Evolutionary conservation across 2,329 filamentous ascomycete species (phyloP), one percentile per base, ranked within the genome.

Genomic region (Trichoderma cornu-damae): DNA sequence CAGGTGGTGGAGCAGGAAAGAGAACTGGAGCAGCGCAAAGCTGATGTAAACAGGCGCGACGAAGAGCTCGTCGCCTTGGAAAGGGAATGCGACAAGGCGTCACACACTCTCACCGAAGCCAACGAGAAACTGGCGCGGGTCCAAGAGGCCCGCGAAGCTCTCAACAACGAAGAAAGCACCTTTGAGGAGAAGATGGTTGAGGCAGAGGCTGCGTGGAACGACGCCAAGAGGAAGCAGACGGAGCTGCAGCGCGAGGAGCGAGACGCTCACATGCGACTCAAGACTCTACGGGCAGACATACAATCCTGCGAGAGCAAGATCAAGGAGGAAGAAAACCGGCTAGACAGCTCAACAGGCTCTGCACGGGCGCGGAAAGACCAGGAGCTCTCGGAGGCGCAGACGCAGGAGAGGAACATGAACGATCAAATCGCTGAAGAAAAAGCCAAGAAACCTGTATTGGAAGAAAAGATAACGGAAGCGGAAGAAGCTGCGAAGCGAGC

Each of bases 1-100:
- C 89, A 95, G 67, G 91, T 97, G 1, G 82, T 85, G 48, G 85
- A 90, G 57, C 80, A 89, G 69, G 93, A 97, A 70, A 73, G 70
- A 34, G 66, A 73, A 3, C 67, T 86, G 0, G 68, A 71, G 30
- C 65, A 68, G 9, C 68, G 67, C 22, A 72, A 67, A 20, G 60
- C 61, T 7, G 67, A 69, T 4, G 58, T 74, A 7, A 57, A 42
- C 7, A 62, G 57, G 43, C 65, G 67, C 22, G 64, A 65, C 1
- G 18, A 63, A 16, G 59, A 59, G 16, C 69, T 75, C 22, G 43
- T 53, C 6, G 61, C 70, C 18, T 61, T 65, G 14, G 65, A 73
- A 53, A 28, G 62, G 16, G 56, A 64, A 3, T 66, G 70, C 42
- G 65, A 69, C 2, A 71, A 75, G 12, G 76, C 78, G 47, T 80